Evolutionary conservation across 768 basidiomycete species (phyloP), one percentile per base, ranked within the genome.

Genomic region (Clathrus columnatus): DNA sequence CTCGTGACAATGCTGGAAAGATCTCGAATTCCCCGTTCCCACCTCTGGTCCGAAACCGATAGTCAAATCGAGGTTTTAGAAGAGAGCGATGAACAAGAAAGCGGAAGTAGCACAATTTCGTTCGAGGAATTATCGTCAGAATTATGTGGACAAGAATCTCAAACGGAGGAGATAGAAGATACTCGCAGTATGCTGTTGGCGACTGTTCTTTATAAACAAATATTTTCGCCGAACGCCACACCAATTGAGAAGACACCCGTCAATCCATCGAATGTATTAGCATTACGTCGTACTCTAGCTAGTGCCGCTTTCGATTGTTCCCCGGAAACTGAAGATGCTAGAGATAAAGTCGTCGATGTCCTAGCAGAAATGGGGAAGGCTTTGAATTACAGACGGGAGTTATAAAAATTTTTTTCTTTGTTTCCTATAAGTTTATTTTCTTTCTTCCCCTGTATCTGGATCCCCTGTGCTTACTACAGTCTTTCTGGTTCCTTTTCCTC

Each of bases 341-440:
- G 83, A 55, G 88, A 90, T 67, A 69, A 75, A n/a, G 82, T 82
- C 30, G 85, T 88, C 47, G 88, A 91, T 69, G 72, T 84, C 73
- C 73, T 89, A 47, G 74, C 77, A 3, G 71, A 69, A 52, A 59
- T 64, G 26, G 70, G 56, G 61, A 7, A 65, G 66, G 56, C 62
- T 63, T 30, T n/a, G 36, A 36, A 36, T 14, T n/a, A 11, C n/a
- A 36, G 36, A 36, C n/a, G n/a, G 36, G n/a, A 8, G 36, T 8
- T n/a, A n/a, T n/a, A n/a, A n/a, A n/a, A n/a, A n/a, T n/a, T n/a
- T n/a, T n/a, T n/a, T n/a, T n/a, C n/a, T n/a, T n/a, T n/a, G n/a
- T n/a, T n/a, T n/a, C n/a, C n/a, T n/a, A n/a, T n/a, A n/a, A n/a
- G n/a, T n/a, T n/a, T n/a, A n/a, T n/a, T n/a, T n/a, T n/a, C n/a